These are phyloP conservation scores for Blastobotrys indianensis DNA, from an alignment of 1,139 yeast genomes.

Conservation along the genomic window DNA sequence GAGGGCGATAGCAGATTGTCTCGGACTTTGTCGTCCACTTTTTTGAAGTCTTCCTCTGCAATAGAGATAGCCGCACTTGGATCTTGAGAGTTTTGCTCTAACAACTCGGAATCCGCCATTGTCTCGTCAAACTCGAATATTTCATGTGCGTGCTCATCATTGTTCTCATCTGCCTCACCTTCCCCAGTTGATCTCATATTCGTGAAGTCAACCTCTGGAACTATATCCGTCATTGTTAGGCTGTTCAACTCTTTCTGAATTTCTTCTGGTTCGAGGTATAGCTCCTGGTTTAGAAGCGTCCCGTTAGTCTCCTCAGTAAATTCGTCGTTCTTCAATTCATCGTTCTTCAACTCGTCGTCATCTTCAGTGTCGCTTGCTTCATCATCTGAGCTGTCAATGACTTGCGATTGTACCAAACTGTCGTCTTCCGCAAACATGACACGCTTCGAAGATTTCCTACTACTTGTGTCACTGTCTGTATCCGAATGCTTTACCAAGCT, in stretches of 20 bases:
- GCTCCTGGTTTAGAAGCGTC: conserved; percentile 1
- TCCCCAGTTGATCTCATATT: not conserved
- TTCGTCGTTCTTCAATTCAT: conserved; percentile 9
- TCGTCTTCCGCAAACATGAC: conserved; percentile 21
- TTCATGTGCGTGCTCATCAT: conserved; percentile 16
- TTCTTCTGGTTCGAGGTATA: conserved; percentile 10
- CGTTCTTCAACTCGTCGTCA: not conserved
- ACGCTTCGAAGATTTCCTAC: conserved; percentile 14
- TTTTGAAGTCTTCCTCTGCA: not conserved
- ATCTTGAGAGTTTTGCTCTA: not conserved
- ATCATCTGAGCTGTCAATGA: not conserved
- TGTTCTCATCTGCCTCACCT: conserved; percentile 10
- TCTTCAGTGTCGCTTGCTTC: not conserved
- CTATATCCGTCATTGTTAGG: conserved; percentile 5
- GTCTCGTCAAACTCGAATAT: conserved; percentile 27
- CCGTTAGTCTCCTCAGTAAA: not conserved
- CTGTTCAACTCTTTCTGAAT: conserved; percentile 6
- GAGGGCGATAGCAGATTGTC: conserved; percentile 16
- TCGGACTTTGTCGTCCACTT: not conserved
- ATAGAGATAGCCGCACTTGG: not conserved
- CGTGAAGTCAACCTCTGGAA: conserved; percentile 5
- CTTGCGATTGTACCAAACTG: not conserved
- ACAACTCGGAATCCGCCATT: conserved; percentile 5
- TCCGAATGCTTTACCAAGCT: conserved; percentile 6
- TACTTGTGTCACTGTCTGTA: not conserved